These are phyloP conservation scores for Phytopythium vexans DNA, from an alignment of 352 stramenopile genomes.

Conservation along the genomic window DNA sequence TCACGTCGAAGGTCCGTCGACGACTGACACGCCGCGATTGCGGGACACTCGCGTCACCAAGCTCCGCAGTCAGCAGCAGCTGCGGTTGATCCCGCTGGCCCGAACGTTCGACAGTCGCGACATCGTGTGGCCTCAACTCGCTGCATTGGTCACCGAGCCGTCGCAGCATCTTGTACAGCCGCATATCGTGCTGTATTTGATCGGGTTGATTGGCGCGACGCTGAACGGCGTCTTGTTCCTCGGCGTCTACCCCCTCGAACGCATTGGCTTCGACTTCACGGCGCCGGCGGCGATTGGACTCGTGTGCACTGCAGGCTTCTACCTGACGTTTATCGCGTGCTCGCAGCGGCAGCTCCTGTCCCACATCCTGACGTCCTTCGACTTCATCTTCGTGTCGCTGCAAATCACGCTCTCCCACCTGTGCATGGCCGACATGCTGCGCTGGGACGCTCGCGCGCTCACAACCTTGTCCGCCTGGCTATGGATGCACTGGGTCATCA, in stretches of 20 bases:
- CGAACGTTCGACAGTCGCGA: conserved; percentile 1
- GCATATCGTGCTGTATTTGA: conserved; percentile 1
- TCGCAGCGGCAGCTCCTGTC: conserved; percentile 8
- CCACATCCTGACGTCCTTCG: conserved; percentile 6
- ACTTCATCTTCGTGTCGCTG: conserved; percentile 8
- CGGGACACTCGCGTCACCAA: neutral
- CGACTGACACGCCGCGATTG: neutral
- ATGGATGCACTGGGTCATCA: conserved; percentile 16
- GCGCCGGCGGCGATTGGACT: neutral
- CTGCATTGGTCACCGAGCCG: neutral
- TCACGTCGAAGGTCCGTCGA: neutral
- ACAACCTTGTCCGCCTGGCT: conserved; percentile 1
- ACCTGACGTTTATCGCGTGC: neutral
- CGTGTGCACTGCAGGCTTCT: conserved; percentile 1
- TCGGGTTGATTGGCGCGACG: neutral
- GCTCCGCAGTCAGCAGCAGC: conserved; percentile 1
- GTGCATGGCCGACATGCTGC: conserved; percentile 9
- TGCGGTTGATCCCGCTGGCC: neutral
- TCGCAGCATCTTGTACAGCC: neutral
- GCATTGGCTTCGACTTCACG: conserved; percentile 2
- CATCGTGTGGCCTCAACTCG: conserved; percentile 2
- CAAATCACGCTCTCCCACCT: conserved; percentile 7
- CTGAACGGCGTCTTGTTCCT: conserved; percentile 3
- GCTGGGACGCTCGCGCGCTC: conserved; percentile 3
- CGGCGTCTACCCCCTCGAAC: conserved; percentile 2